phyloP scores from a whole-genome alignment of 2,329 filamentous ascomycete species.

The Penicillium sp. region DNA sequence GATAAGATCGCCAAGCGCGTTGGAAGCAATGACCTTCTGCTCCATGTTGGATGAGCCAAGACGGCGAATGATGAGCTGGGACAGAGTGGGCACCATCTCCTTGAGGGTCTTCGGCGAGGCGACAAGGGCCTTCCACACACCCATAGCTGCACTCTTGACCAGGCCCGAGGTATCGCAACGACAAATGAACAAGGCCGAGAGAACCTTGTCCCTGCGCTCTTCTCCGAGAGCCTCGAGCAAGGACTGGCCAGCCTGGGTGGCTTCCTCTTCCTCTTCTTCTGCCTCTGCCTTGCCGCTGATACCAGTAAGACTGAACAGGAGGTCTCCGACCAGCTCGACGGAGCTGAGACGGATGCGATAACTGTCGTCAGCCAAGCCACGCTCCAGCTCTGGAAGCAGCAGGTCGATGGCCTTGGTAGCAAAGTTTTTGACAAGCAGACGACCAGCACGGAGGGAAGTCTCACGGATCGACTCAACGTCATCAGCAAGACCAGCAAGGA shows the following conservation, averaged over 20 bases:
- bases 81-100: slow-evolving; percentile 91
- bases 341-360: slow-evolving; percentile 98
- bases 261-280: slow-evolving; percentile 73
- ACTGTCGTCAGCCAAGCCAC: slow-evolving; percentile 94
- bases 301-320: slow-evolving; percentile 96
- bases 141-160: slow-evolving; percentile 85
- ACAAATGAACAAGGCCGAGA: slow-evolving; percentile 97
- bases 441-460: slow-evolving; percentile 90
- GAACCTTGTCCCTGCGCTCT: slow-evolving; percentile 93
- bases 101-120: slow-evolving; percentile 89
- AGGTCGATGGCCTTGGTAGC: slow-evolving; percentile 92
- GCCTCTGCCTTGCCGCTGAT: slow-evolving; percentile 80
- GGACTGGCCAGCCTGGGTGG: slow-evolving; percentile 87
- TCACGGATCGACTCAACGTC: slow-evolving; percentile 96
- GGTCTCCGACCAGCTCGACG: slow-evolving; percentile 92
- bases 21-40: slow-evolving; percentile 97
- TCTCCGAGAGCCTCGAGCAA: slow-evolving; percentile 91
- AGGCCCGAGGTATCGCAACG: slow-evolving; percentile 93
- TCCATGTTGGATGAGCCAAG: slow-evolving; percentile 97
- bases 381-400: slow-evolving; percentile 89
- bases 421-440: slow-evolving; percentile 97
- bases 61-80: slow-evolving; percentile 89
- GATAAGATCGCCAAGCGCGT: slow-evolving; percentile 93
- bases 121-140: slow-evolving; percentile 96
- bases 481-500: slow-evolving; percentile 89